Base-by-base conservation (phyloP, 495 filamentous ascomycete species). In the Penicillium canariense region DNA sequence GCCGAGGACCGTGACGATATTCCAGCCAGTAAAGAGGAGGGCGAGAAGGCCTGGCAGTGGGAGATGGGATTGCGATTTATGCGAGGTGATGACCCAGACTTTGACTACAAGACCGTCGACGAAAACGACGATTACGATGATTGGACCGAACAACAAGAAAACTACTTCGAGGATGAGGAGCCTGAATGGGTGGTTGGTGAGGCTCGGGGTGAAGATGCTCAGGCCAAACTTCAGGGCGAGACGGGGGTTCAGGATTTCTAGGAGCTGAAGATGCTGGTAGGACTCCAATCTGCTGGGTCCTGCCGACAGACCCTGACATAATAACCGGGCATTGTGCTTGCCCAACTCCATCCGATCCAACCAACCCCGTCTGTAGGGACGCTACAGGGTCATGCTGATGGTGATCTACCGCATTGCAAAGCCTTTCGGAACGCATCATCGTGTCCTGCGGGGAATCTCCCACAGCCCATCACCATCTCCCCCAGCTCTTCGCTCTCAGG, bases 201-300 rank as follows among this genome's bases (percentile, higher is more conserved):
- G 38, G 60, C 62, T 11, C 67, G 68, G n/a, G 73, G 71, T 15
- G 75, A 65, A 4, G 68, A 69, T 48, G 34, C 62, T 18, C 62
- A 48, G 34, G 58, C 68, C 10, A 63, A 63, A 20, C 60, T 87
- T 15, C 71, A 68, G 23, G 87, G 89, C 4, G 84, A 93, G 70
- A 93, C 89, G 17, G 90, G 90, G 1, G 74, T 93, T 31, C 88
- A 93, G 64, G 90, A 95, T 69, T 95, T 85, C 53, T 94, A n/a
- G n/a, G 68, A 81, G 23, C 20, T 23, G 40, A 17, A 1, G 17
- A 45, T 9, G 5, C 30, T 22, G 28, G 18, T 22, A 3, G 20
- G 0, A 15, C 15, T 31, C n/a, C n/a, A n/a, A n/a, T n/a, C n/a
- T n/a, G 12, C 26, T 28, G 9, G 5, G 25, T 2, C 43, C 6